Percentiles rank a stretch among this genome's conserved stretches.
Conservation (phyloP, 371 early-diverging fungal genomes). For the Haplosporangium sp. region DNA sequence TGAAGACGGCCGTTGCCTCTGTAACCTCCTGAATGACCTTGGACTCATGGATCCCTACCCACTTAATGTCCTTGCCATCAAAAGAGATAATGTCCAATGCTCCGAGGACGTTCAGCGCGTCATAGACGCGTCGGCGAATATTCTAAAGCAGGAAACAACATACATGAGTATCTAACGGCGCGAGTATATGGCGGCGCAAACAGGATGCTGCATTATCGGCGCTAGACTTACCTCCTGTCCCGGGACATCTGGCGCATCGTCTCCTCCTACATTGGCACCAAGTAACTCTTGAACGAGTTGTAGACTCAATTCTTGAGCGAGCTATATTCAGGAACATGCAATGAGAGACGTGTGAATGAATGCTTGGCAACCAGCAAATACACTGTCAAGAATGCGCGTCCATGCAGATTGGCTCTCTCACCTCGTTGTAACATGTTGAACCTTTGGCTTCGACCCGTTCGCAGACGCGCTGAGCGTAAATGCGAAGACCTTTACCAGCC, state of each 20-base stretch:
- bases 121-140: conserved; percentile 83
- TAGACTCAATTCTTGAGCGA: not conserved
- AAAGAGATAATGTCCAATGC: conserved; percentile 79
- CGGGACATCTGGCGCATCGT: conserved; percentile 9
- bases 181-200: not conserved
- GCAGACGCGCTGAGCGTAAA: conserved; percentile 71
- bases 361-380: not conserved
- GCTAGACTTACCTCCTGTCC: conserved; percentile 29
- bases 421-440: conserved; percentile 73
- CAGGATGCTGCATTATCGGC: not conserved
- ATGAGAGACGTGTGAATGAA: not conserved
- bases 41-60: conserved; percentile 68
- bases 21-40: conserved; percentile 16
- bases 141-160: conserved; percentile 58
- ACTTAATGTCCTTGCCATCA: conserved; percentile 75
- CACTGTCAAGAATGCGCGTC: not conserved
- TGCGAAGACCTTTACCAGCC: conserved; percentile 61
- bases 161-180: not conserved
- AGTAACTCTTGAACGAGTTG: conserved; percentile 37
- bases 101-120: conserved; percentile 83
- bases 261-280: conserved; percentile 14
- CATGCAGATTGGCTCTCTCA: conserved; percentile 13
- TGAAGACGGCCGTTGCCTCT: not conserved
- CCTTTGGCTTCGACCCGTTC: conserved; percentile 71
- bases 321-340: too few relatives aligned